Base-by-base conservation (phyloP, 2,329 filamentous ascomycete genomes). In the Fusarium gaditjirri region DNA sequence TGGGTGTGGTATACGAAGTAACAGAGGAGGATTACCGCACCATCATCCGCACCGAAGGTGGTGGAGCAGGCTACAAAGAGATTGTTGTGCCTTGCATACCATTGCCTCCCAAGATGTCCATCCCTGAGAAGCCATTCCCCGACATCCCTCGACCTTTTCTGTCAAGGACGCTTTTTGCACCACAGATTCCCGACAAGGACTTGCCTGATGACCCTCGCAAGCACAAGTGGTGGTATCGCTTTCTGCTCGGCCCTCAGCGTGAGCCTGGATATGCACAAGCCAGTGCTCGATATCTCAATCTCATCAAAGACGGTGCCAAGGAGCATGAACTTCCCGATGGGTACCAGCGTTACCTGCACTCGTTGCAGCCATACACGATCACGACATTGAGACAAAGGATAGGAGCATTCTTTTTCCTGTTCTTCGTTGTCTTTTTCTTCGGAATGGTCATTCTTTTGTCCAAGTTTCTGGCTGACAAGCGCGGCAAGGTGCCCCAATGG, bases 1-100 rank as follows among this genome's bases (percentile, higher is more conserved):
- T 98, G 43, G 96, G 96, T 29, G 94, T 97, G 21, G 96, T 98
- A 8, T 99, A 99, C 83, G 95, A 98, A 83, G 94, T 98, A 35
- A 97, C 94, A 2, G 84, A 87, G 23, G 81, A 87, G 46, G 96
- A 99, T 83, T 99, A 93, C 79, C 88, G 91, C 11, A 92, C 89
- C 66, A 97, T 99, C 75, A 92, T 98, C 68, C 91, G 91, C 9
- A 98, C 95, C 9, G 96, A 99, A 80, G 95, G 95, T 56, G 95
- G 93, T 36, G 95, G 95, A 23, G 83, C 90, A 5, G 88, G 91
- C n/a, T 99, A 99, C 84, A 85, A 91, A 62, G 94, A 98, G 78
- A 89, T 97, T 16, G 78, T 94, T 1, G 90, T 97, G 17, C 90
- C 92, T 33, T 98, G 95, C 81, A 86, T 94, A 71, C 86, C 91